Evolutionary conservation across 495 filamentous ascomycete species (phyloP).

Genomic region (Poronia punctata): DNA sequence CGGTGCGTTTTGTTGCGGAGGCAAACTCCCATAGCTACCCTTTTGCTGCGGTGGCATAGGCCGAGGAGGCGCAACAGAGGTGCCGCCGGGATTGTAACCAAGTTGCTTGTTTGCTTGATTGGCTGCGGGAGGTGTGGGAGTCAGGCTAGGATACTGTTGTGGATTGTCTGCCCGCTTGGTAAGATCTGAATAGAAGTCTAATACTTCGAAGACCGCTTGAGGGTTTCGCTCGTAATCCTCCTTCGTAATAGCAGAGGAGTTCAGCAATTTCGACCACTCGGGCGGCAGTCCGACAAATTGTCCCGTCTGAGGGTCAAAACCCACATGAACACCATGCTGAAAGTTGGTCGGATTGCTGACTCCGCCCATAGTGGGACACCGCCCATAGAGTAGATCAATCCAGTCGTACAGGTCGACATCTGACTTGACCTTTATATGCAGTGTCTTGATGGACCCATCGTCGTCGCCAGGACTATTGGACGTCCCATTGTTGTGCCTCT

Average conservation of each 20-base stretch:
- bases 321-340: constrained; percentile 91
- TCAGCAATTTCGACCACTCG: constrained; percentile 94
- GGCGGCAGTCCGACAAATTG: constrained; percentile 88
- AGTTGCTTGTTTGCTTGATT: constrained; percentile 59
- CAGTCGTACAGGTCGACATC: constrained; percentile 97
- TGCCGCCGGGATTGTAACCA: constrained; percentile 53
- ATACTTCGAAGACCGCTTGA: constrained; percentile 94
- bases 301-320: constrained; percentile 88
- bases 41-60: constrained; percentile 53
- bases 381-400: constrained; percentile 94
- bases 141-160: constrained; percentile 63
- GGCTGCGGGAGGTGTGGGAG: constrained; percentile 55
- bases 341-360: constrained; percentile 98
- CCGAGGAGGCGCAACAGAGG: constrained; percentile 71
- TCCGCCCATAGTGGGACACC: constrained; percentile 94
- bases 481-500: constrained; percentile 58
- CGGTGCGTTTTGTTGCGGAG: constrained; percentile 23
- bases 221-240: constrained; percentile 97
- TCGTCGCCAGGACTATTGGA: constrained; percentile 53
- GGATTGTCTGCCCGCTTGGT: constrained; percentile 80
- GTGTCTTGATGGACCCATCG: constrained; percentile 71
- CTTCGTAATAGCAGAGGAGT: constrained; percentile 91
- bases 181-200: constrained; percentile 96
- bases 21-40: constrained; percentile 33
- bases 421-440: constrained; percentile 83